Percentiles rank a stretch among this genome's conserved stretches.
phyloP scores from a whole-genome alignment of 495 filamentous ascomycete genomes.

The Lepidopterella palustris region DNA sequence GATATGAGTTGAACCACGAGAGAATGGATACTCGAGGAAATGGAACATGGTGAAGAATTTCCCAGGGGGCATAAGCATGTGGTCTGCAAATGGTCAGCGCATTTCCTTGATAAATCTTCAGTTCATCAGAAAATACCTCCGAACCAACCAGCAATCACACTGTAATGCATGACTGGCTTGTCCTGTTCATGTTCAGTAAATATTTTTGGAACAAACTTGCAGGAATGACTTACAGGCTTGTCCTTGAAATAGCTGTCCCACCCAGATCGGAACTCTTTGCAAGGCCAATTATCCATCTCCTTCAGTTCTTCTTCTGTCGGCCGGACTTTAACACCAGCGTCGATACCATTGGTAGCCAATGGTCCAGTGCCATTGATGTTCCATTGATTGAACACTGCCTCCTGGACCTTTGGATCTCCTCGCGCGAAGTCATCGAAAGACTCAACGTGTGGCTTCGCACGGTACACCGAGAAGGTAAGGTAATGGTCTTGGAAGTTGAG shows the following conservation, averaged over 20 bases:
- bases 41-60: slow-evolving; percentile 89
- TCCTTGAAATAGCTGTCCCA: slow-evolving; percentile 82
- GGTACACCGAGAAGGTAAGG: slow-evolving; percentile 67
- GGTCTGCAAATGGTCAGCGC: not conserved
- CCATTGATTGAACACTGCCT: slow-evolving; percentile 57
- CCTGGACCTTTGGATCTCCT: slow-evolving; percentile 57
- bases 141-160: slow-evolving; percentile 37
- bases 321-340: slow-evolving; percentile 74
- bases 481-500: slow-evolving; percentile 85
- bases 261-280: slow-evolving; percentile 58
- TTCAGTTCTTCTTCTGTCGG: slow-evolving; percentile 64
- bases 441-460: slow-evolving; percentile 71
- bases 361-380: slow-evolving; percentile 72
- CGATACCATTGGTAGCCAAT: slow-evolving; percentile 77
- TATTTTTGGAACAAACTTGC: not conserved
- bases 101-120: not conserved
- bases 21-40: slow-evolving; percentile 79
- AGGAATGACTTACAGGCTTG: slow-evolving; percentile 44
- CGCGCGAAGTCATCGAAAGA: slow-evolving; percentile 76
- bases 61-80: slow-evolving; percentile 52
- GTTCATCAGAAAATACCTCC: slow-evolving; percentile 12
- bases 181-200: slow-evolving; percentile 35
- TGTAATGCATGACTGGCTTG: slow-evolving; percentile 76
- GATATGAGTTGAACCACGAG: slow-evolving; percentile 67
- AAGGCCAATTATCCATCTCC: slow-evolving; percentile 48